phyloP scores from a whole-genome alignment of 768 basidiomycete species.

The Boletus fagicola region DNA sequence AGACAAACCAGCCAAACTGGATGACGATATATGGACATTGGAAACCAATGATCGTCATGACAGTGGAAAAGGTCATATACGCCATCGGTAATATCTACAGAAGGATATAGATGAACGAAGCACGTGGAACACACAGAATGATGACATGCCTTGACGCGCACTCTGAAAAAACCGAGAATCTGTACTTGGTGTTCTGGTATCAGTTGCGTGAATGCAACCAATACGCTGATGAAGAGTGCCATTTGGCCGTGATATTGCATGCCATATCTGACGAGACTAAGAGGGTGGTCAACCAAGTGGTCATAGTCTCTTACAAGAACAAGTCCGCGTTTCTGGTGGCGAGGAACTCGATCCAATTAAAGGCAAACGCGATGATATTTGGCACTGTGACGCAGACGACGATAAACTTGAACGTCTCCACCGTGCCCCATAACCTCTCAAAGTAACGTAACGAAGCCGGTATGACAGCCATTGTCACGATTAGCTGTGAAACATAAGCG shows the following conservation, averaged over 20 bases:
- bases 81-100: slow-evolving; percentile 89
- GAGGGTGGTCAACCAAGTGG: slow-evolving; percentile 6
- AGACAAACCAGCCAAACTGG: slow-evolving; percentile 98
- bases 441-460: slow-evolving; percentile 86
- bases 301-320: slow-evolving; percentile 62
- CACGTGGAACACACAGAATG: background rate
- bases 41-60: slow-evolving; percentile 78
- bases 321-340: slow-evolving; percentile 67
- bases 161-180: slow-evolving; percentile 76
- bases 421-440: slow-evolving; percentile 90
- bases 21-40: slow-evolving; percentile 91
- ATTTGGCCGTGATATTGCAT: slow-evolving; percentile 92
- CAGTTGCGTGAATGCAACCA: slow-evolving; percentile 96
- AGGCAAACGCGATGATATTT: slow-evolving; percentile 84
- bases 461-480: slow-evolving; percentile 71
- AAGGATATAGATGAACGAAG: slow-evolving; percentile 5
- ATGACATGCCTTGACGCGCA: slow-evolving; percentile 79
- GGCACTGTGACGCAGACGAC: slow-evolving; percentile 72
- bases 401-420: slow-evolving; percentile 86
- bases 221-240: slow-evolving; percentile 81
- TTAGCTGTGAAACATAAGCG: slow-evolving; percentile 51
- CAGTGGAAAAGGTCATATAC: slow-evolving; percentile 85
- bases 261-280: slow-evolving; percentile 58
- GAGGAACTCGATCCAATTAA: slow-evolving; percentile 86
- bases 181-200: slow-evolving; percentile 99